Base-by-base conservation (phyloP, 1,284 basidiomycete genomes). In the Mixia osmundae region DNA sequence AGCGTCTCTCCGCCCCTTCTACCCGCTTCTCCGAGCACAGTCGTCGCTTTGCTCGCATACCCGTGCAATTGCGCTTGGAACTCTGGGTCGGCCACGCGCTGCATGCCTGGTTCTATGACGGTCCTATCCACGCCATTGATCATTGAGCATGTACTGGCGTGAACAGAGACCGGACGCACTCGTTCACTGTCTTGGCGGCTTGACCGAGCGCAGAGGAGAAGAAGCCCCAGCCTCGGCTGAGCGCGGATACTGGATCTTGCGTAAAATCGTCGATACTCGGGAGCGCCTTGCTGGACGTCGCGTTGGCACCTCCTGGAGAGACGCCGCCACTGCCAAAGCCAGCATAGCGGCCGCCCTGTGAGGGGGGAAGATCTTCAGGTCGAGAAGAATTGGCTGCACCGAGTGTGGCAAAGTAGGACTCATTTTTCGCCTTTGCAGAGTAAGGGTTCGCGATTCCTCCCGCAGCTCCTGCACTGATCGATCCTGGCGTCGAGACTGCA, bases 171-270 rank as follows among this genome's bases (percentile, higher is more conserved):
- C 19, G 22, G 5, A 42, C 68, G 50, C 66, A 74, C 54, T 79
- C 74, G 40, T 65, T 64, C 24, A 83, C 72, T n/a, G 55, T 70
- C 47, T 68, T 68, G 5, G 71, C 65, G 14, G 76, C 77, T 33
- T 72, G 74, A 2, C 59, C 66, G 14, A 83, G 68, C 16, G 68
- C 76, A 1, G 72, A 64, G 26, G 74, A 72, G 47, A 83, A 69
- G 28, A 82, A 56, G 12, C 75, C 76, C 78, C 79, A 83, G 31
- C 79, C 76, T 57, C 80, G 80, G 50, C 67, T 68, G 6, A 83
- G 56, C 1, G 79, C 78, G 12, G 66, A 69, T 34, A 69, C 58
- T 0, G 78, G 78, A 50, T 77, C 75, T 33, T 75, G 69, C 50
- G 79, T 73, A 20, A 82, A 55, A n/a, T 83, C 77, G 21, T 57